These are phyloP conservation scores for Amanita pseudoporphyria DNA, from an alignment of 768 basidiomycete genomes.

Conservation along the genomic window DNA sequence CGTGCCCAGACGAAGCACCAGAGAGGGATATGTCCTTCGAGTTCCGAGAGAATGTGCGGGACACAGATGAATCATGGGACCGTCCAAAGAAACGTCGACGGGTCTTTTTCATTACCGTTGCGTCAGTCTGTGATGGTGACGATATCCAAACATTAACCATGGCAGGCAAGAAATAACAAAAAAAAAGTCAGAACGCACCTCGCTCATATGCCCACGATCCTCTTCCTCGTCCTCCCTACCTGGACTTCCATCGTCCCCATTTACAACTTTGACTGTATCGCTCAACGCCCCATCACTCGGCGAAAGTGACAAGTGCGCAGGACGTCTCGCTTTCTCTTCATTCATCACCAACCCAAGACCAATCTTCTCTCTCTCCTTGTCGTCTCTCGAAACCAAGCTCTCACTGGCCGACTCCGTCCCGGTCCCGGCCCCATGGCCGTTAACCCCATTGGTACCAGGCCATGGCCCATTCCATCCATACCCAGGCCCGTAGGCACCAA, in stretches of 20 bases:
- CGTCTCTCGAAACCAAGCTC: constrained; percentile 2
- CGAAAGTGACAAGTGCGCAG: constrained; percentile 43
- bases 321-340: constrained; percentile 29
- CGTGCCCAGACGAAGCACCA: constrained; percentile 5
- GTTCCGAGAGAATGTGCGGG: constrained; percentile 8
- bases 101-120: constrained; percentile 26
- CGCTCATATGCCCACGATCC: constrained; percentile 46
- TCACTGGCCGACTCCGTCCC: background rate
- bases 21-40: constrained; percentile 10
- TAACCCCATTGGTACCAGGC: background rate
- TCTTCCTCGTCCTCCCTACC: constrained; percentile 37
- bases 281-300: constrained; percentile 55
- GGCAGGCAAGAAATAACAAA: constrained; percentile 2
- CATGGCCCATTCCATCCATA: background rate
- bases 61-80: constrained; percentile 34
- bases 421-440: background rate
- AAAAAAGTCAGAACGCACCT: constrained; percentile 41
- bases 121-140: constrained; percentile 37
- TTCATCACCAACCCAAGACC: constrained; percentile 1
- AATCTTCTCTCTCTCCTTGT: background rate
- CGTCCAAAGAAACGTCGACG: constrained; percentile 56
- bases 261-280: constrained; percentile 27
- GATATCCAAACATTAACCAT: background rate
- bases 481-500: background rate
- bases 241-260: constrained; percentile 19